Evolutionary conservation across 345 rosid genomes (phyloP), one percentile per base, ranked within the genome.

Genomic region (Hibiscus mutabilis): DNA sequence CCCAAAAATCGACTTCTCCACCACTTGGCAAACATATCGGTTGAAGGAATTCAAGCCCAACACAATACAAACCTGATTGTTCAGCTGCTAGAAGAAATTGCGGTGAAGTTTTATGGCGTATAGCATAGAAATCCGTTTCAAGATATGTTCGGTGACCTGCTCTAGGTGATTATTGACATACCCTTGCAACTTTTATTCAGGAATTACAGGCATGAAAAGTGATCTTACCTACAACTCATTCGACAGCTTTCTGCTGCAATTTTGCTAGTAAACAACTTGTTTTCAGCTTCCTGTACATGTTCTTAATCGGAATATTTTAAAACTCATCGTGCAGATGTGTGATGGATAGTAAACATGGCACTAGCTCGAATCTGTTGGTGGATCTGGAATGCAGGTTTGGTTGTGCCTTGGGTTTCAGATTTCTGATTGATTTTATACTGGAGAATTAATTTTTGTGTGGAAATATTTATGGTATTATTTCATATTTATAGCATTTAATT

Each of bases 141-240:
- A 80, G 93, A 92, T 75, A 81, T 91, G 87, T 90, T 94, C 55
- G 96, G 98, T 18, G 98, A 94, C 68, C 70, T 91, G 59, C 87
- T 94, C 77, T 84, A 91, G 46, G 69, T 66, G 33, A 66, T 44
- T 15, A 24, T 46, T 12, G n/a, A 15, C 56, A 44, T 24, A 14
- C 12, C 5, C 7, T 1, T 24, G 24, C 35, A 13, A 62, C 27
- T 60, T 63, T 3, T 53, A 53, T 18, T 53, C 24, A 7, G 55
- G 15, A 44, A 21, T 15, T 49, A 5, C 55, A n/a, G 55, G 55
- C 55, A 15, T n/a, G 55, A 4, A 49, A 49, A 49, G 19, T n/a
- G 18, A 49, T 49, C 55, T n/a, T 14, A 16, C 18, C 8, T 13
- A 49, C 55, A 11, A 42, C 42, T 37, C 42, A 42, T 10, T 42